Percentiles rank a stretch among this genome's conserved stretches.
Conservation (phyloP, 306 rosid species). For the Cicer pinnatifidum region DNA sequence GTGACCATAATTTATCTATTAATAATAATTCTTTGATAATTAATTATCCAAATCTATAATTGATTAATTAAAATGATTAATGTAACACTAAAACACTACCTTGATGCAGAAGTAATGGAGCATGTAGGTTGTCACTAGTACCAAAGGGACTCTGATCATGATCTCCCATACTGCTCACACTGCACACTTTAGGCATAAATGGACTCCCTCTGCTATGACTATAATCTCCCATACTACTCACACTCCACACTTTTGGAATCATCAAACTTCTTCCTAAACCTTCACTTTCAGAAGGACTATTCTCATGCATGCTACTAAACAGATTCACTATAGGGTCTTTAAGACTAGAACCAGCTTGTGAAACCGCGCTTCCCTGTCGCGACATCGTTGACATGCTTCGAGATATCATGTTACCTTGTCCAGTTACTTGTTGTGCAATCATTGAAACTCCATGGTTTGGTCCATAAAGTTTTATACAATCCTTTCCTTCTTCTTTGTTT, state of each 20-base stretch:
- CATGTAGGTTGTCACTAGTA: constrained; percentile 58
- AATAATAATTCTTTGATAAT: no score
- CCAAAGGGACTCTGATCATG: constrained; percentile 53
- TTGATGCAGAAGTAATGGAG: constrained; percentile 66
- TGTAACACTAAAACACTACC: constrained; percentile 33
- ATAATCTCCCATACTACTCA: constrained; percentile 59
- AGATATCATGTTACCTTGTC: constrained; percentile 63
- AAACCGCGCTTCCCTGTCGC: constrained; percentile 68
- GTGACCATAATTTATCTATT: no score
- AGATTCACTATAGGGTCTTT: constrained; percentile 86
- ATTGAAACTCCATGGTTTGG: constrained; percentile 72
- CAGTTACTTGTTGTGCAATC: constrained; percentile 75
- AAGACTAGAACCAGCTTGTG: constrained; percentile 44
- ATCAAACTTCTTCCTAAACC: constrained; percentile 45
- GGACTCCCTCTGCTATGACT: constrained; percentile 37
- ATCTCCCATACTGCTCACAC: constrained; percentile 63
- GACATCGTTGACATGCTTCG: constrained; percentile 58
- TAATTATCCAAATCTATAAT: no score
- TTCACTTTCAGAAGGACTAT: constrained; percentile 45
- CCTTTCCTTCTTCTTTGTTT: constrained; percentile 57
- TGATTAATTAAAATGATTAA: no score
- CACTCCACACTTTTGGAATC: constrained; percentile 60
- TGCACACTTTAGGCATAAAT: constrained; percentile 55
- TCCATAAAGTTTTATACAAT: constrained; percentile 71
- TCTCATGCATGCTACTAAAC: constrained; percentile 77